A percentile compares a stretch with the other conserved stretches of the same genome.
Evolutionary conservation across 176 grass and related monocot genomes (phyloP).

Genomic region (Zea luxurians): DNA sequence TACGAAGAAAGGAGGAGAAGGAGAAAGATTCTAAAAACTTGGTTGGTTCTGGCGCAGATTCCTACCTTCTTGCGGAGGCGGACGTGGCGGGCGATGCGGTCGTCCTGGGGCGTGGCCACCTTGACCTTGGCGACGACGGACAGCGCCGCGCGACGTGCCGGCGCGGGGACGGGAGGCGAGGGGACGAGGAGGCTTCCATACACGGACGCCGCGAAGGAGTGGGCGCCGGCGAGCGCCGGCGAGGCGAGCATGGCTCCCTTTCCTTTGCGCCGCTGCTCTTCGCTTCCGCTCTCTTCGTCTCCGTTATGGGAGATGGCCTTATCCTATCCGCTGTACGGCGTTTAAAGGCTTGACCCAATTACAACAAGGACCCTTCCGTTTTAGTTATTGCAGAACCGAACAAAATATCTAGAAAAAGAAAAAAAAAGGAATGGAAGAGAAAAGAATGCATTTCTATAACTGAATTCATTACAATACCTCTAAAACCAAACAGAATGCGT

Average conservation of each 20-base stretch:
- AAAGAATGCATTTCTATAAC: neutral
- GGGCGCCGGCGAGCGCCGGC: constrained; percentile 47
- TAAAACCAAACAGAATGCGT: neutral
- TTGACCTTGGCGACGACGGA: constrained; percentile 59
- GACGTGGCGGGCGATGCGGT: constrained; percentile 70
- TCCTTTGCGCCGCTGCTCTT: constrained; percentile 21
- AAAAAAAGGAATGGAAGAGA: neutral
- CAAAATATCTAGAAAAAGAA: neutral
- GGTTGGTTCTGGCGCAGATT: too few relatives aligned
- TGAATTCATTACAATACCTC: neutral
- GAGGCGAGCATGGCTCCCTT: constrained; percentile 38
- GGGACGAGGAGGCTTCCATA: constrained; percentile 3
- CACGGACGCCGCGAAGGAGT: constrained; percentile 34
- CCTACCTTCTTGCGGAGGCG: constrained; percentile 85
- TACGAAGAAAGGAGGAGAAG: neutral
- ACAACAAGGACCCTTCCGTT: neutral
- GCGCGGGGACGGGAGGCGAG: neutral
- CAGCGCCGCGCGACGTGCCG: constrained; percentile 25
- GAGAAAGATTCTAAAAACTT: neutral
- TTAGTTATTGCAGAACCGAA: neutral
- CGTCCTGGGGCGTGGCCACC: constrained; percentile 62
- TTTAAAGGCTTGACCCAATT: constrained; percentile 10
- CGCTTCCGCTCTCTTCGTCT: neutral
- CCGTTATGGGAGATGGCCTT: neutral
- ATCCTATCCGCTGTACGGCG: constrained; percentile 19